A percentile compares a stretch with the other conserved stretches of the same genome.
Evolutionary conservation across 306 rosid genomes (phyloP).

Genomic region (Corylus heterophylla): DNA sequence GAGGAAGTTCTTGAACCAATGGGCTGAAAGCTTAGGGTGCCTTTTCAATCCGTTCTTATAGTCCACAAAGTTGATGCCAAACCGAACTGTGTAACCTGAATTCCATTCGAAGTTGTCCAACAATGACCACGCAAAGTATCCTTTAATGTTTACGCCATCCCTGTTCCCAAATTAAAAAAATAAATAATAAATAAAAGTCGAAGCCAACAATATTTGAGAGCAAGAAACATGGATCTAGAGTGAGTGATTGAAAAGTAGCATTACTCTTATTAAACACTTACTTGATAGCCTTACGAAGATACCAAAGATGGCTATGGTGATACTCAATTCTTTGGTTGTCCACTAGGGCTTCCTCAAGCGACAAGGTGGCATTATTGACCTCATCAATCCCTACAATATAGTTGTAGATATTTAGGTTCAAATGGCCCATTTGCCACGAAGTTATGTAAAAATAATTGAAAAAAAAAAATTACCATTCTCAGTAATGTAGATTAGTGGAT

Average conservation of each 20-base stretch:
- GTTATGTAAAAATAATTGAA: background rate
- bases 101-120: conserved; percentile 55
- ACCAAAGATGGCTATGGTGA: conserved; percentile 33
- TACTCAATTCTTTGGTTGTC: conserved; percentile 50
- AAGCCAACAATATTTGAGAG: background rate
- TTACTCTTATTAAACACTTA: conserved; percentile 4
- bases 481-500: conserved; percentile 61
- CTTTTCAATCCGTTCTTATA: conserved; percentile 45
- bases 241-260: background rate
- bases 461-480: conserved; percentile 56
- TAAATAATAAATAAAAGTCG: background rate
- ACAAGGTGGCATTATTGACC: conserved; percentile 41
- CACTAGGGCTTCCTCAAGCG: conserved; percentile 32
- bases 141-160: conserved; percentile 46
- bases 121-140: conserved; percentile 61
- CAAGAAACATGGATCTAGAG: background rate
- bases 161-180: conserved; percentile 14
- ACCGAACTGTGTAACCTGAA: conserved; percentile 45
- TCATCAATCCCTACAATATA: conserved; percentile 52
- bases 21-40: conserved; percentile 49
- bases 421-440: background rate
- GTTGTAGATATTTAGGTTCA: background rate
- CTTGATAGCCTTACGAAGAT: conserved; percentile 40
- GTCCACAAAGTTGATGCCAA: conserved; percentile 47
- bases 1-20: conserved; percentile 59